Percentiles rank a stretch among this genome's conserved stretches.
phyloP scores from a whole-genome alignment of 106 monocot species.

The Phalaenopsis equestris region DNA sequence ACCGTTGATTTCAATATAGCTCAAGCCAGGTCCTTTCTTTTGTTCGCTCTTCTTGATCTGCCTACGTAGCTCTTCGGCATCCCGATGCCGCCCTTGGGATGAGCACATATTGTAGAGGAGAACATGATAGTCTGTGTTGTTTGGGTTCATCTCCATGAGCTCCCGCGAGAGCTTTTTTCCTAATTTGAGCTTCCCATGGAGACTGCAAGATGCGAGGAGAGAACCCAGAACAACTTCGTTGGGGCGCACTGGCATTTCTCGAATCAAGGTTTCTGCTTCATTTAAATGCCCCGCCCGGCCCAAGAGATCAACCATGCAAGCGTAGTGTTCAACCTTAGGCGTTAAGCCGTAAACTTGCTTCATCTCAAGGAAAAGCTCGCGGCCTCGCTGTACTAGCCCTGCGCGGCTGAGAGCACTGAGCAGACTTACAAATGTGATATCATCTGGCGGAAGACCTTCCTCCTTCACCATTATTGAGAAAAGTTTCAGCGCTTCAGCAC shows the following conservation, averaged over 20 bases:
- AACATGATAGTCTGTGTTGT: conserved; percentile 36
- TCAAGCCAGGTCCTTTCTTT: conserved; percentile 44
- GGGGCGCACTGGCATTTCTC: conserved; percentile 45
- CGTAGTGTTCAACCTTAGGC: conserved; percentile 57
- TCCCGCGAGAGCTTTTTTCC: conserved; percentile 32
- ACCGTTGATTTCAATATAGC: conserved; percentile 48
- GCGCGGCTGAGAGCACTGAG: conserved; percentile 60
- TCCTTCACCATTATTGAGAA: conserved; percentile 34
- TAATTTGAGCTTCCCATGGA: conserved; percentile 35
- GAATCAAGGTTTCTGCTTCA: conserved; percentile 51
- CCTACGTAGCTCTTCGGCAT: conserved; percentile 29
- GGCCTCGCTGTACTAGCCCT: conserved; percentile 42
- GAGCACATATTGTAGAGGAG: conserved; percentile 44
- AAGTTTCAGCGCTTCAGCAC: conserved; percentile 19
- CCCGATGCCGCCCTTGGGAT: conserved; percentile 21
- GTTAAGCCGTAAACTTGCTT: conserved; percentile 20
- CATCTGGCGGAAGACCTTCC: conserved; percentile 30
- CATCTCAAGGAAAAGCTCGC: conserved; percentile 22
- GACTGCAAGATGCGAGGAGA: conserved; percentile 45
- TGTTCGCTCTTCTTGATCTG: conserved; percentile 21
- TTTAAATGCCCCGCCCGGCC: conserved; percentile 50
- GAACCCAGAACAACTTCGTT: conserved; percentile 74
- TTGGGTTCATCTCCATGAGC: conserved; percentile 33
- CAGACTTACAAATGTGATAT: conserved; percentile 57
- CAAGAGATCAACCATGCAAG: conserved; percentile 68